Evolutionary conservation across 768 basidiomycete species (phyloP), one percentile per base, ranked within the genome.

Genomic region (Termitomyces sp.): DNA sequence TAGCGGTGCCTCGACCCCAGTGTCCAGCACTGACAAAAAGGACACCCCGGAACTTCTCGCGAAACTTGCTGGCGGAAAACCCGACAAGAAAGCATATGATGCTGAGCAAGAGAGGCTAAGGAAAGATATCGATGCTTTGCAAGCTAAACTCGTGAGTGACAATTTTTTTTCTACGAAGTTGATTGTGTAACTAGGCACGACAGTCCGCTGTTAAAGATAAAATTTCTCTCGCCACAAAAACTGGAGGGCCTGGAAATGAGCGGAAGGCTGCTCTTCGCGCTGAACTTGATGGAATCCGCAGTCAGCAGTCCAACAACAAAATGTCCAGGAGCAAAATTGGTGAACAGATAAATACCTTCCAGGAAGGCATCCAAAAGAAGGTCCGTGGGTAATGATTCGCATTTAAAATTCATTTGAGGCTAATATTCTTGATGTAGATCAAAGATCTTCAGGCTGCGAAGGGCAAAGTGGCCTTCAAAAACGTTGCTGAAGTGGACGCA

Each of bases 1-100:
- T 58, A 80, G 78, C 55, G 82, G 81, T 54, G 75, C 80, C 36
- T 71, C 79, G 24, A 78, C 80, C 49, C 78, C 83, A 55, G 75
- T 79, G 41, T 74, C 79, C 44, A 66, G 72, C 27, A 69, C 68
- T 60, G 72, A 73, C 55, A 73, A 75, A 66, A 76, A 75, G 71
- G 80, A 81, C 72, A 74, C 73, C 71, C 72, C 69, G 68, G 79
- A 78, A 41, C 64, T 66, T 58, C 56, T 75, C 49, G 65, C 70
- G 60, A 61, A 70, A 47, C 67, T 73, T 37, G 67, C 73, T 54
- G 72, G 77, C 48, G 86, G 82, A 46, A 91, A 79, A 70, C 95
- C 95, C 34, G 95, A 97, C 81, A 94, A 93, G 74, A 81, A 80
- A 50, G 76, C 73, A n/a, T 89, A 89, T 70, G 91, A 97, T 55